Evolutionary conservation across 495 filamentous ascomycete species (phyloP).

Genomic region (Podospora bellae-mahoneyi): DNA sequence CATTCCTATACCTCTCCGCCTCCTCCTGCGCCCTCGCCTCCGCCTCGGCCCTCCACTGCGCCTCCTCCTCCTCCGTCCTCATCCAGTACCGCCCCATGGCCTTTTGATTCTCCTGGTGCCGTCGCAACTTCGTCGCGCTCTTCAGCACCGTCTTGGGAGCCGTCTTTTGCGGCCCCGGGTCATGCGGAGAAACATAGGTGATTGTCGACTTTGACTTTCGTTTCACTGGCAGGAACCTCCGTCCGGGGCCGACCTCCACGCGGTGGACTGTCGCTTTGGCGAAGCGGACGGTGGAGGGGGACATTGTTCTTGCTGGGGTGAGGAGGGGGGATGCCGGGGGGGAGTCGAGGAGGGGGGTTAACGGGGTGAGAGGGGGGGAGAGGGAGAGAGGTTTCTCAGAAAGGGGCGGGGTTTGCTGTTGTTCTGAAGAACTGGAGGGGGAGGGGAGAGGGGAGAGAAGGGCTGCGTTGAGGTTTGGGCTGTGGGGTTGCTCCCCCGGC

Average conservation of each 20-base stretch:
- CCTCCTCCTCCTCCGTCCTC: constrained; percentile 36
- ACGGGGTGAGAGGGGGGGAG: constrained; percentile 11
- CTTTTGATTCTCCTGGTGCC: constrained; percentile 35
- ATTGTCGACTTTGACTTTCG: constrained; percentile 36
- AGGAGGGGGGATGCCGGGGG: constrained; percentile 17
- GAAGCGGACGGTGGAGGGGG: constrained; percentile 33
- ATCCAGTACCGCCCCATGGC: constrained; percentile 37
- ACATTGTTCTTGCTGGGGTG: constrained; percentile 23
- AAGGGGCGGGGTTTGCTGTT: constrained; percentile 10
- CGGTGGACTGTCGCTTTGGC: constrained; percentile 35
- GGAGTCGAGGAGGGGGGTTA: constrained; percentile 10
- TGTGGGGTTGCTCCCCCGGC: neutral
- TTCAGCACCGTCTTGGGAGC: constrained; percentile 23
- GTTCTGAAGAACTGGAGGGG: constrained; percentile 8
- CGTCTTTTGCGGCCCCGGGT: constrained; percentile 26
- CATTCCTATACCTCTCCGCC: constrained; percentile 31
- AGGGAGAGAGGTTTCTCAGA: constrained; percentile 4
- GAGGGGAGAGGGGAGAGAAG: neutral
- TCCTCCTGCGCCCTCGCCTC: constrained; percentile 30
- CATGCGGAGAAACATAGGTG: constrained; percentile 35
- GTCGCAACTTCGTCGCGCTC: constrained; percentile 31
- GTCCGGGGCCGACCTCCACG: constrained; percentile 32
- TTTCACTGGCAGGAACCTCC: constrained; percentile 34
- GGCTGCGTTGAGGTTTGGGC: neutral
- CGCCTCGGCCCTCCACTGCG: constrained; percentile 29